phyloP scores from a whole-genome alignment of 257 asterid species.

The Thymus mandschuricus region DNA sequence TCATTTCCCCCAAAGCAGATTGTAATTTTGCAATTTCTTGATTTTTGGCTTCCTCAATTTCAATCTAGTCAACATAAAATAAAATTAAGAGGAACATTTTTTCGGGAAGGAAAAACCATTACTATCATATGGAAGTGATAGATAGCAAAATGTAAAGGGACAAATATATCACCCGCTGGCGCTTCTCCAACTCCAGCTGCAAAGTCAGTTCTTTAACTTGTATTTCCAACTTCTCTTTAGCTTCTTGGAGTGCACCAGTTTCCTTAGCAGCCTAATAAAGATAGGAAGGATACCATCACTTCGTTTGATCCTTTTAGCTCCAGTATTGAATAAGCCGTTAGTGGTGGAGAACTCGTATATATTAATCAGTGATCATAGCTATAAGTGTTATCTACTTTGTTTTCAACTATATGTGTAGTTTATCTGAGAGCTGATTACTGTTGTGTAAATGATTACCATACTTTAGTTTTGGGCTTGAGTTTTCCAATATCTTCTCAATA shows the following conservation, averaged over 20 bases:
- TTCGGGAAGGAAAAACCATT: too few relatives aligned
- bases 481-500: neutral
- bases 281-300: slow-evolving; percentile 21
- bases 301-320: neutral
- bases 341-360: neutral
- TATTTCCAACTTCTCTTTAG: slow-evolving; percentile 71
- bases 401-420: neutral
- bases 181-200: slow-evolving; percentile 74
- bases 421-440: neutral
- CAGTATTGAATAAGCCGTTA: slow-evolving; percentile 15
- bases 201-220: slow-evolving; percentile 74
- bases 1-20: slow-evolving; percentile 63
- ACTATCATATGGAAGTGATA: slow-evolving; percentile 19
- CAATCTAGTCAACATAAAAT: slow-evolving; percentile 34
- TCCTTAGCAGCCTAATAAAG: slow-evolving; percentile 81
- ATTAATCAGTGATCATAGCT: neutral
- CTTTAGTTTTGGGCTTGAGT: neutral
- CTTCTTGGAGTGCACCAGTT: slow-evolving; percentile 88
- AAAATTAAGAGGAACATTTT: neutral
- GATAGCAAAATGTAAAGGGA: slow-evolving; percentile 27
- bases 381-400: neutral
- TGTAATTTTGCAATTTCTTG: slow-evolving; percentile 62
- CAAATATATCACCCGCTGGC: slow-evolving; percentile 54
- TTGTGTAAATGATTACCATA: neutral
- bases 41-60: slow-evolving; percentile 61